These are phyloP conservation scores for Draba incana DNA, from an alignment of 345 rosid species.

Conservation along the genomic window DNA sequence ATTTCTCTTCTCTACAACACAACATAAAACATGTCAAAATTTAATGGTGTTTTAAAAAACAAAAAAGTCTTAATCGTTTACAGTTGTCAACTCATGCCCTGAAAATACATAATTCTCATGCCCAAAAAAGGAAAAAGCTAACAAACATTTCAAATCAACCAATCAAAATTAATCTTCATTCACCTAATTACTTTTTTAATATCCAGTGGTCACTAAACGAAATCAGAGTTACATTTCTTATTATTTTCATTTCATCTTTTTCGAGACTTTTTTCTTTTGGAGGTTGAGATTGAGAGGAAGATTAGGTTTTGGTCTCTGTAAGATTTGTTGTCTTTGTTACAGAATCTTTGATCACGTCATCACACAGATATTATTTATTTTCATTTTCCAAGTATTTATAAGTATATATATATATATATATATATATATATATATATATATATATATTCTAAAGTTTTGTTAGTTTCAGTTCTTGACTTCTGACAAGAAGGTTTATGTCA, in stretches of 20 bases:
- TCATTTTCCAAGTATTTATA: background rate
- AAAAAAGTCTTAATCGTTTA: slow-evolving; percentile 19
- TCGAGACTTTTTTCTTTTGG: slow-evolving; percentile 15
- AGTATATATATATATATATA: background rate
- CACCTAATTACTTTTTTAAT: background rate
- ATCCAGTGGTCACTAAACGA: slow-evolving; percentile 20
- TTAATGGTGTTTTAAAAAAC: background rate
- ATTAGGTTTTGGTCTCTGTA: slow-evolving; percentile 40
- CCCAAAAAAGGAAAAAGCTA: slow-evolving; percentile 35
- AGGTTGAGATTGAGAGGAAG: slow-evolving; percentile 47
- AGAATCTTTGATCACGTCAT: slow-evolving; percentile 85
- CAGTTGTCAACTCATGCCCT: slow-evolving; percentile 37
- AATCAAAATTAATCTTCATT: slow-evolving; percentile 27
- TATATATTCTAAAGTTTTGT: slow-evolving; percentile 21
- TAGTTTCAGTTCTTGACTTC: slow-evolving; percentile 57
- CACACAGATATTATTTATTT: slow-evolving; percentile 44
- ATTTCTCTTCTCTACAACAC: slow-evolving; percentile 12
- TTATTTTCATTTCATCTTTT: background rate
- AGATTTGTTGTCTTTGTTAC: slow-evolving; percentile 48
- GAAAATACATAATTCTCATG: slow-evolving; percentile 30
- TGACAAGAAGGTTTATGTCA: slow-evolving; percentile 65
- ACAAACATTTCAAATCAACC: slow-evolving; percentile 36
- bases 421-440: slow-evolving; percentile 4
- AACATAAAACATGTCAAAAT: slow-evolving; percentile 33
- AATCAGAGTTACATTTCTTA: background rate